These are phyloP conservation scores for Cryoendolithus antarcticus DNA, from an alignment of 2,329 filamentous ascomycete genomes.

Conservation along the genomic window DNA sequence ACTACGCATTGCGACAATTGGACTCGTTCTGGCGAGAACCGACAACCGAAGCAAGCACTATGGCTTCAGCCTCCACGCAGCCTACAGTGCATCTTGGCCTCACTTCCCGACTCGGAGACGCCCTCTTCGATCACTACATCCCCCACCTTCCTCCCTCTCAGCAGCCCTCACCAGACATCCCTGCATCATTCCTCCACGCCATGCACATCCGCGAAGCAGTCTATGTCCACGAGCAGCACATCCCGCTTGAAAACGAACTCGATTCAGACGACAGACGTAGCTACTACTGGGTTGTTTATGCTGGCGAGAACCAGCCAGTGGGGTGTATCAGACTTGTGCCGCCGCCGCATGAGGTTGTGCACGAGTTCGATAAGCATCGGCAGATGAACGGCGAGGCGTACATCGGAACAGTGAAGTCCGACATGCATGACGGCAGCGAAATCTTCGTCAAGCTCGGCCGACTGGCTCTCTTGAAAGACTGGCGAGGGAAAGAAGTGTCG, in stretches of 20 bases:
- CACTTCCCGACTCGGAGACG: too few relatives aligned
- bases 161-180: conserved; percentile 26
- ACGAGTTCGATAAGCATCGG: conserved; percentile 5
- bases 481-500: conserved; percentile 43
- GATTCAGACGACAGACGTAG: conserved; percentile 68
- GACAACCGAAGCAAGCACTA: too few relatives aligned
- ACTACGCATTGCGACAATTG: too few relatives aligned
- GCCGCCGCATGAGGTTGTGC: conserved; percentile 48
- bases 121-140: too few relatives aligned
- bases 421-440: conserved; percentile 49
- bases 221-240: conserved; percentile 45
- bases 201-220: conserved; percentile 46
- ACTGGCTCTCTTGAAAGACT: conserved; percentile 51
- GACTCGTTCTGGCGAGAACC: too few relatives aligned
- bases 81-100: too few relatives aligned
- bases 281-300: conserved; percentile 44
- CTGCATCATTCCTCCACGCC: conserved; percentile 39
- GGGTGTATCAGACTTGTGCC: conserved; percentile 72
- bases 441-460: conserved; percentile 74
- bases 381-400: conserved; percentile 10
- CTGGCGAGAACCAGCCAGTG: neutral
- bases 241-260: conserved; percentile 55
- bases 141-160: conserved; percentile 8
- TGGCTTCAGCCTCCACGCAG: too few relatives aligned
- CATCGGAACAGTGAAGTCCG: conserved; percentile 24